These are phyloP conservation scores for Pseudogymnoascus sp. DNA, from an alignment of 2,329 filamentous ascomycete genomes.

Conservation along the genomic window DNA sequence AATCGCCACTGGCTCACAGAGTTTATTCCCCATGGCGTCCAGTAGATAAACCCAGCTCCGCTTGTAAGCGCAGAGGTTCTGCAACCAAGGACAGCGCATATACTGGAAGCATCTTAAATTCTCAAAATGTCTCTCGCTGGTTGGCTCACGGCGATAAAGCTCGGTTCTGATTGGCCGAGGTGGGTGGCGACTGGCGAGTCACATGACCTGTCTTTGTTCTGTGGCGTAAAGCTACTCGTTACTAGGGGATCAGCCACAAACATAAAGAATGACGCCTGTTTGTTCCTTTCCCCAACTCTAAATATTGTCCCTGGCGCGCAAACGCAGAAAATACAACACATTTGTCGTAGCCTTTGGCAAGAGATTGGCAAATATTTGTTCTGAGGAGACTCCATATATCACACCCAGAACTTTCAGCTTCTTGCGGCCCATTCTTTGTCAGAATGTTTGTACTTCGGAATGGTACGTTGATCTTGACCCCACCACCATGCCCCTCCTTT, in stretches of 20 bases:
- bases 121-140: background rate
- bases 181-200: background rate
- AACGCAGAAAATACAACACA: background rate
- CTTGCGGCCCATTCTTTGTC: slow-evolving; percentile 8
- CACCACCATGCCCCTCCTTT: slow-evolving; percentile 15
- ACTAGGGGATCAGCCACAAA: slow-evolving; percentile 8
- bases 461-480: slow-evolving; percentile 32
- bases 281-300: slow-evolving; percentile 2
- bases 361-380: slow-evolving; percentile 8
- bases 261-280: slow-evolving; percentile 10
- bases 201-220: slow-evolving; percentile 8
- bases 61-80: background rate
- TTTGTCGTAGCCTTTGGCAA: background rate
- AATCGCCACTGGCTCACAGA: background rate
- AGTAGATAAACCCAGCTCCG: background rate
- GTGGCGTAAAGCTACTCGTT: slow-evolving; percentile 2
- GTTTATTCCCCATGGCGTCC: background rate
- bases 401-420: background rate
- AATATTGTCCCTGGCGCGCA: slow-evolving; percentile 4
- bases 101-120: background rate
- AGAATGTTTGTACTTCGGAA: slow-evolving; percentile 49
- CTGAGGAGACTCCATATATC: slow-evolving; percentile 4
- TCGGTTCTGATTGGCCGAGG: background rate
- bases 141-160: background rate
- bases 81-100: background rate